Base-by-base conservation (phyloP, 2,329 filamentous ascomycete genomes). In the Arachnomyces sp. region DNA sequence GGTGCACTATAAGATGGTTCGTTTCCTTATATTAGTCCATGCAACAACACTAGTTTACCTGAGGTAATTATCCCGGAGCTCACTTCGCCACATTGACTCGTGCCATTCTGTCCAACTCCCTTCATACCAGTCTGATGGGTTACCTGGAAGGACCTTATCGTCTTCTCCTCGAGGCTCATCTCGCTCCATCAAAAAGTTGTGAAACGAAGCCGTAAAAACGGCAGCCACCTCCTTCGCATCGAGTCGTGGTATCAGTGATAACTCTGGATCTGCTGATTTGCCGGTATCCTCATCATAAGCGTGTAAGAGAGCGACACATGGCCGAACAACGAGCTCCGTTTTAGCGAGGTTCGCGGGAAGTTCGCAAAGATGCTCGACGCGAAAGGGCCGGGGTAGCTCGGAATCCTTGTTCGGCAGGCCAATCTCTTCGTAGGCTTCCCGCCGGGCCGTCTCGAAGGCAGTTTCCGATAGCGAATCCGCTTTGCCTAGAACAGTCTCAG, bases 391-490 rank as follows among this genome's bases (percentile, higher is more conserved):
- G 2, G 86, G 86, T 21, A 95, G 73, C 44, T 77, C 76, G 34
- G 34, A 13, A 51, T 80, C 73, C 54, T 82, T 72, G 33, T 59
- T 57, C 1, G 90, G 86, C 2, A 96, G 78, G 1, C 90, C 90
- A 49, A 96, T 95, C 61, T 96, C 90, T 61, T 96, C 90, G 60
- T 77, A 84, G 1, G 90, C 89, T 70, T 96, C 90, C 48, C 90
- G 79, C 15, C 90, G 79, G 7, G 90, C 88, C 38, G 89, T 93
- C 55, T 89, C 76, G 62, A 86, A 86, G 65, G 71, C 66, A 1
- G 70, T 73, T 57, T 82, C 78, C 7, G 59, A 44, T 7, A 71
- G 53, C 0, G 63, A 61, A 47, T 80, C 77, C 39, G 77, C 70
- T 61, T 76, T 77, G 38, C 74, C 71, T 67, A 52, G 48, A 21